Evolutionary conservation across 495 filamentous ascomycete species (phyloP).

Genomic region (Trypethelium eluteriae): DNA sequence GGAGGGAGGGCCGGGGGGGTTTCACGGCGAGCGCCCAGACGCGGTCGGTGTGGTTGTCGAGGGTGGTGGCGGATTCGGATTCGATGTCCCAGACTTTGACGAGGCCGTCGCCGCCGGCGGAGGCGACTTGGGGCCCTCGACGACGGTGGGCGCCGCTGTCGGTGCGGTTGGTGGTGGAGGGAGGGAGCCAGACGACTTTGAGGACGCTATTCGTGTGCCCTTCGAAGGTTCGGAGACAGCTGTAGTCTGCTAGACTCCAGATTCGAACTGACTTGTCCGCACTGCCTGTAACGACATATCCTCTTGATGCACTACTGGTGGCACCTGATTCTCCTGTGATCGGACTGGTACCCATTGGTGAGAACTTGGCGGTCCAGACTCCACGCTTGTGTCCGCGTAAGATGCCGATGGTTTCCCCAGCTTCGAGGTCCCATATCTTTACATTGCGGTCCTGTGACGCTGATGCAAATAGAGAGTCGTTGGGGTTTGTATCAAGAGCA

Average conservation of each 20-base stretch:
- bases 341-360: constrained; percentile 63
- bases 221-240: constrained; percentile 87
- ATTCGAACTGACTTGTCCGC: constrained; percentile 95
- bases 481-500: constrained; percentile 69
- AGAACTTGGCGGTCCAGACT: constrained; percentile 90
- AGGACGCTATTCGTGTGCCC: constrained; percentile 92
- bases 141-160: constrained; percentile 34
- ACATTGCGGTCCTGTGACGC: constrained; percentile 94
- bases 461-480: constrained; percentile 71
- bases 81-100: constrained; percentile 91
- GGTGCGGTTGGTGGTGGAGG: constrained; percentile 37
- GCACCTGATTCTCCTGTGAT: constrained; percentile 61
- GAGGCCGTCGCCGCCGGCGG: constrained; percentile 87
- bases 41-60: constrained; percentile 93
- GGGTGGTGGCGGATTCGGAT: constrained; percentile 69
- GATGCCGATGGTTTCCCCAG: constrained; percentile 80
- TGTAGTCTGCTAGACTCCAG: constrained; percentile 90
- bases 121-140: constrained; percentile 59
- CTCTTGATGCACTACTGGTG: constrained; percentile 50
- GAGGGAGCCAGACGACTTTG: constrained; percentile 82
- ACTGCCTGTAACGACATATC: constrained; percentile 75
- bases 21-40: constrained; percentile 81
- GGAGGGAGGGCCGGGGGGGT: constrained; percentile 41
- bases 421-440: constrained; percentile 88
- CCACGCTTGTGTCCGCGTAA: constrained; percentile 87